Percentiles rank a stretch among this genome's conserved stretches.
Conservation (phyloP, 805 yeast genomes). For the Candida coleopterorum region DNA sequence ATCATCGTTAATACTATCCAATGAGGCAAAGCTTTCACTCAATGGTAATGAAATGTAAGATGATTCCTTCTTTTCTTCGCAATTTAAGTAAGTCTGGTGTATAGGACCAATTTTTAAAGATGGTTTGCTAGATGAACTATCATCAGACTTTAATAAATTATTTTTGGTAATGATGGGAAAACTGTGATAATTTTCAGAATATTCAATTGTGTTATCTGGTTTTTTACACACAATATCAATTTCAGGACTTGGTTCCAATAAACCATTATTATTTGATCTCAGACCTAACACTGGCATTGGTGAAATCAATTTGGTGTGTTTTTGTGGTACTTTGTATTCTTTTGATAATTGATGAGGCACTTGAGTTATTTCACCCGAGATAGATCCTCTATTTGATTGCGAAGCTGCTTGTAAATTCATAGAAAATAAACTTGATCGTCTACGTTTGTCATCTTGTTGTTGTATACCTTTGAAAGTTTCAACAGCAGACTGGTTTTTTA, state of each 20-base stretch:
- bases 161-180: no score
- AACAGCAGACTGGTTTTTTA: constrained; percentile 36
- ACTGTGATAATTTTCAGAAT: background rate
- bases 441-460: constrained; percentile 34
- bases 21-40: constrained; percentile 72
- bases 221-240: background rate
- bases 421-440: constrained; percentile 27
- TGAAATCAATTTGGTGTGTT: constrained; percentile 8
- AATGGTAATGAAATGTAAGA: constrained; percentile 69
- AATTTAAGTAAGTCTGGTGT: background rate
- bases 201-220: background rate
- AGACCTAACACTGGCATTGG: constrained; percentile 14
- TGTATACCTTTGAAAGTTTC: constrained; percentile 42
- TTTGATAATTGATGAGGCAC: constrained; percentile 3
- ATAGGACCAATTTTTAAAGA: constrained; percentile 18
- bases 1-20: constrained; percentile 65
- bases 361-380: background rate
- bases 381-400: constrained; percentile 1
- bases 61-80: constrained; percentile 35
- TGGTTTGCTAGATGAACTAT: constrained; percentile 1
- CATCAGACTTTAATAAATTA: no score
- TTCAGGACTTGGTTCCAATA: background rate
- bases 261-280: background rate
- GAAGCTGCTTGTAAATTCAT: constrained; percentile 9
- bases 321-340: background rate